A percentile compares a stretch with the other conserved stretches of the same genome.
These are phyloP conservation scores for Lindgomyces ingoldianus DNA, from an alignment of 495 filamentous ascomycete species.

Conservation along the genomic window DNA sequence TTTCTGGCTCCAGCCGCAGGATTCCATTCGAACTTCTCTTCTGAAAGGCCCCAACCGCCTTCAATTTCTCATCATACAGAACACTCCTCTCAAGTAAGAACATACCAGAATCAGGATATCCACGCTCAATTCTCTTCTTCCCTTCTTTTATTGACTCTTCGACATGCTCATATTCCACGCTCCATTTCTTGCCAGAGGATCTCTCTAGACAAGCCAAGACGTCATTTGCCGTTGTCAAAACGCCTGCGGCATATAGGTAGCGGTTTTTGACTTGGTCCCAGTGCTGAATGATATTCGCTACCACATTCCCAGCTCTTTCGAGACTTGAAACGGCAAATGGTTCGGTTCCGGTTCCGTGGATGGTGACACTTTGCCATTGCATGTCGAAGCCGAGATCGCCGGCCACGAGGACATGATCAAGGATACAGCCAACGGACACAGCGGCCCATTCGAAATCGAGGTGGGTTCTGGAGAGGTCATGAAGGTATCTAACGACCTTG, in stretches of 20 bases:
- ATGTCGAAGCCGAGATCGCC: slow-evolving; percentile 39
- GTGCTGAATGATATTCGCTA: slow-evolving; percentile 23
- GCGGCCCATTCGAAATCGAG: slow-evolving; percentile 28
- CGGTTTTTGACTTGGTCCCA: slow-evolving; percentile 37
- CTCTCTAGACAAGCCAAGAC: slow-evolving; percentile 24
- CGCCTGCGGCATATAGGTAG: slow-evolving; percentile 35
- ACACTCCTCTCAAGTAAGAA: slow-evolving; percentile 38
- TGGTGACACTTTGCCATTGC: slow-evolving; percentile 38
- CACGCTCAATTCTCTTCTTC: slow-evolving; percentile 30
- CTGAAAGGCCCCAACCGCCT: slow-evolving; percentile 21
- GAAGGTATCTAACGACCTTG: slow-evolving; percentile 13
- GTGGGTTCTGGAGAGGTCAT: not conserved
- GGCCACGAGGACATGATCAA: slow-evolving; percentile 29
- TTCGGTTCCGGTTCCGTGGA: slow-evolving; percentile 36
- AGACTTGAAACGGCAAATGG: slow-evolving; percentile 34
- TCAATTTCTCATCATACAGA: slow-evolving; percentile 32
- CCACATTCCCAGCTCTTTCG: slow-evolving; percentile 30
- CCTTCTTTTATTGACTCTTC: slow-evolving; percentile 38
- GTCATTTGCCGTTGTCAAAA: slow-evolving; percentile 30
- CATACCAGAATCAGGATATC: slow-evolving; percentile 34
- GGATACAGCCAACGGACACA: slow-evolving; percentile 30
- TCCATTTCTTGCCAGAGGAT: slow-evolving; percentile 28
- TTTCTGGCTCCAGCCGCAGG: slow-evolving; percentile 28
- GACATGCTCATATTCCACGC: slow-evolving; percentile 19
- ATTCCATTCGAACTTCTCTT: slow-evolving; percentile 19